Base-by-base conservation (phyloP, 2,329 filamentous ascomycete genomes). In the Colletotrichum simmondsii region DNA sequence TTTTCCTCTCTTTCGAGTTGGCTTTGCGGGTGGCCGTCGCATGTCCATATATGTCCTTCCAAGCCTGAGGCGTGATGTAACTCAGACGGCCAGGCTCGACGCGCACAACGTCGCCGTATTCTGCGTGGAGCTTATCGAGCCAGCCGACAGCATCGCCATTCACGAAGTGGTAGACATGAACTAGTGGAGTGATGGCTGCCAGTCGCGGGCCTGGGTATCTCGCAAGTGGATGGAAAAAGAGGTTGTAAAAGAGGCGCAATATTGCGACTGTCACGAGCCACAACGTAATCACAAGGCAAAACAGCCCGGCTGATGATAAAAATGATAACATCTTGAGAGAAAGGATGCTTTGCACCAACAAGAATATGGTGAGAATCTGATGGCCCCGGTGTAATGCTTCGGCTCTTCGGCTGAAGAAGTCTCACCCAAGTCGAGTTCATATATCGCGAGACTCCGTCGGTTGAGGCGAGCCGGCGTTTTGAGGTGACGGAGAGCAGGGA, bases 21-120 rank as follows among this genome's bases (percentile, higher is more conserved):
- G 28, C 54, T 61, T 75, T 76, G 2, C 59, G 59, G 26, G 37
- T 62, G 10, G 59, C 59, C 22, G 59, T 62, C 59, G 59, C 59
- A 62, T 79, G 77, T 14, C 80, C 79, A 68, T 84, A 84, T 49
- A 86, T 85, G 53, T 86, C 83, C 75, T 82, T 80, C 80, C 82
- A 85, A 5, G 76, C 76, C 4, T 79, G 67, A 7, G 78, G 77
- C 16, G 79, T 76, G 49, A 78, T 82, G 75, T 85, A 88, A 3
- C 84, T 83, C 2, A 88, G 80, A 73, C 87, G 84, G 68, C 85
- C 80, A 2, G 87, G 86, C 8, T 81, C 81, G 52, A 87, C 77
- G 16, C 87, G 83, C 7, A 88, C 85, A 2, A 88, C 81, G 1
- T 81, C 79, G 10, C 86, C 86, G 71, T 86, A 85, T 52, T 78